Conservation (phyloP, 2,329 filamentous ascomycete genomes). For the Fusarium coffeatum region DNA sequence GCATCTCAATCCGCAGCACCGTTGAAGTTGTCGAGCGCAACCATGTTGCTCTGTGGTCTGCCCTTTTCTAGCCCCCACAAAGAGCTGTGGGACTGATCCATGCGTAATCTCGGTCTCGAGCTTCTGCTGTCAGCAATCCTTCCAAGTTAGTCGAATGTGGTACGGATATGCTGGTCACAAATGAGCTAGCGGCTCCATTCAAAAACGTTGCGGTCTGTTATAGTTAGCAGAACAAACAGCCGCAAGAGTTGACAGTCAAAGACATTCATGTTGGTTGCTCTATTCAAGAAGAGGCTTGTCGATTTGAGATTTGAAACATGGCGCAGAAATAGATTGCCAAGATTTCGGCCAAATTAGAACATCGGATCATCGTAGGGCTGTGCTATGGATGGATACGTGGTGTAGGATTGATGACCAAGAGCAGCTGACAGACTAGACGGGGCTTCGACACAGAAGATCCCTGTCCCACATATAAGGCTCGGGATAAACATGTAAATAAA, state of each 20-base stretch:
- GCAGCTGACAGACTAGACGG: constrained; percentile 6
- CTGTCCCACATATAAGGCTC: constrained; percentile 9
- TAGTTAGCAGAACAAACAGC: neutral
- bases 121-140: constrained; percentile 4
- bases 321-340: constrained; percentile 4
- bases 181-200: neutral
- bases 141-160: neutral
- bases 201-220: neutral
- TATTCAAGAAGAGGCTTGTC: neutral
- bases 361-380: constrained; percentile 15
- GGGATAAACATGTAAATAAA: constrained; percentile 12
- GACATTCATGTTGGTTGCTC: neutral
- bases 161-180: neutral
- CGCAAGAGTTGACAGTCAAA: neutral
- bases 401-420: neutral
- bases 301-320: neutral
- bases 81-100: neutral
- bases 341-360: neutral
- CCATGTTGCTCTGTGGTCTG: neutral
- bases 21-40: neutral
- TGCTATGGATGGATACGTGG: constrained; percentile 1
- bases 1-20: neutral
- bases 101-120: neutral
- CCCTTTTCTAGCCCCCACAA: neutral
- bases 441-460: neutral